A percentile compares a stretch with the other conserved stretches of the same genome.
These are phyloP conservation scores for Ophiostoma montium DNA, from an alignment of 2,329 filamentous ascomycete genomes.

Conservation along the genomic window DNA sequence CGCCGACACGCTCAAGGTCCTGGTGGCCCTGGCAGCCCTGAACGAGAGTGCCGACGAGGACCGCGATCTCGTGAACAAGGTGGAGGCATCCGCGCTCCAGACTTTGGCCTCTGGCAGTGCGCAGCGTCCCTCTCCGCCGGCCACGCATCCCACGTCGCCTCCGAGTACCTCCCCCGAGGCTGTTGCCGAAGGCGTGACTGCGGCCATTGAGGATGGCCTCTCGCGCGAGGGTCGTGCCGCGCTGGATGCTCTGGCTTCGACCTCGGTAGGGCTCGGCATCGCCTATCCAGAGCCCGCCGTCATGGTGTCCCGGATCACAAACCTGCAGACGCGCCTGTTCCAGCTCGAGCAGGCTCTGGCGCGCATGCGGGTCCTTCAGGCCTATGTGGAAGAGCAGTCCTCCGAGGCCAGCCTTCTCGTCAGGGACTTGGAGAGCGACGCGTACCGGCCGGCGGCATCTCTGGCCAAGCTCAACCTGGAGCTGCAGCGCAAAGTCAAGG, in stretches of 20 bases:
- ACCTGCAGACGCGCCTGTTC: conserved; percentile 39
- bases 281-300: conserved; percentile 32
- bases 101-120: conserved; percentile 24
- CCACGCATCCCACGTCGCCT: background rate
- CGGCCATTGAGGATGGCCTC: conserved; percentile 39
- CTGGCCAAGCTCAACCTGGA: conserved; percentile 60
- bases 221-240: conserved; percentile 38
- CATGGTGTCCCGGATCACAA: conserved; percentile 38
- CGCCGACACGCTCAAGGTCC: conserved; percentile 60
- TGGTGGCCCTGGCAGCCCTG: conserved; percentile 57
- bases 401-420: conserved; percentile 26
- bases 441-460: conserved; percentile 40
- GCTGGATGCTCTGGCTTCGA: conserved; percentile 42
- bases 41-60: conserved; percentile 72
- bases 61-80: conserved; percentile 37
- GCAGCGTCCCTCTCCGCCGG: conserved; percentile 7
- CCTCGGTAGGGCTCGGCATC: conserved; percentile 35
- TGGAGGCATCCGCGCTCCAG: conserved; percentile 45
- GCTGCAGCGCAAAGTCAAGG: conserved; percentile 54
- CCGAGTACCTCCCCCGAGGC: background rate
- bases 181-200: conserved; percentile 28
- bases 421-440: conserved; percentile 26
- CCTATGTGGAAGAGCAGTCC: conserved; percentile 39
- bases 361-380: conserved; percentile 41
- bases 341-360: conserved; percentile 40